These are phyloP conservation scores for Sclerotinia subarctica DNA, from an alignment of 2,329 filamentous ascomycete species.

Conservation along the genomic window DNA sequence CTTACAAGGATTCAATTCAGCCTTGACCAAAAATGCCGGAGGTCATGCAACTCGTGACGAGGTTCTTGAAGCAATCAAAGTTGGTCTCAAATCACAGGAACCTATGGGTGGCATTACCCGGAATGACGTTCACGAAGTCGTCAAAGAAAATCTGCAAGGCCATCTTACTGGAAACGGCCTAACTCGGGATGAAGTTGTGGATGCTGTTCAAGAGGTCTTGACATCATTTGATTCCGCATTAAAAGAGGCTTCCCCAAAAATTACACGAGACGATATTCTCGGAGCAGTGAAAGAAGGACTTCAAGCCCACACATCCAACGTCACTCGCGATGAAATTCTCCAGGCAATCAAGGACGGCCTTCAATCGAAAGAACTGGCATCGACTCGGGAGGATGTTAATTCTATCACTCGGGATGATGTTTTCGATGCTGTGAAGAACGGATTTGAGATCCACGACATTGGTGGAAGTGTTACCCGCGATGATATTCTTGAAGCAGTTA, in stretches of 20 bases:
- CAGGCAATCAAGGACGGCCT: slow-evolving; percentile 62
- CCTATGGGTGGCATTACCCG: slow-evolving; percentile 61
- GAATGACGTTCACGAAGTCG: slow-evolving; percentile 81
- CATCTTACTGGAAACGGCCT: slow-evolving; percentile 67
- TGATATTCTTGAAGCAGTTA: slow-evolving; percentile 63
- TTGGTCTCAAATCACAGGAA: slow-evolving; percentile 73
- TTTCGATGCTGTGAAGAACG: slow-evolving; percentile 62
- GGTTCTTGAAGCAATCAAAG: slow-evolving; percentile 77
- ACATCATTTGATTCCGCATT: slow-evolving; percentile 78
- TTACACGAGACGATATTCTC: slow-evolving; percentile 80
- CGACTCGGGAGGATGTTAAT: slow-evolving; percentile 31
- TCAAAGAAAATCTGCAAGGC: slow-evolving; percentile 61
- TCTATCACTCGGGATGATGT: slow-evolving; percentile 60
- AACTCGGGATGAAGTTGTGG: slow-evolving; percentile 78
- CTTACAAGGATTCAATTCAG: slow-evolving; percentile 39
- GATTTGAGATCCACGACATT: slow-evolving; percentile 59
- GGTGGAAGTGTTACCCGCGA: slow-evolving; percentile 62
- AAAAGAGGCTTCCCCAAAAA: slow-evolving; percentile 56
- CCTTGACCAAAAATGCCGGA: slow-evolving; percentile 44
- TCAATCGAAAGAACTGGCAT: slow-evolving; percentile 48
- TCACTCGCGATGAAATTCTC: slow-evolving; percentile 54
- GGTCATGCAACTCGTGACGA: slow-evolving; percentile 72
- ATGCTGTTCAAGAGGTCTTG: slow-evolving; percentile 79
- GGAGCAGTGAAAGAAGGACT: slow-evolving; percentile 81
- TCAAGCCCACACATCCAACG: slow-evolving; percentile 64